Base-by-base conservation (phyloP, 176 grass and related monocot genomes). In the Bonia amplexicaulis region DNA sequence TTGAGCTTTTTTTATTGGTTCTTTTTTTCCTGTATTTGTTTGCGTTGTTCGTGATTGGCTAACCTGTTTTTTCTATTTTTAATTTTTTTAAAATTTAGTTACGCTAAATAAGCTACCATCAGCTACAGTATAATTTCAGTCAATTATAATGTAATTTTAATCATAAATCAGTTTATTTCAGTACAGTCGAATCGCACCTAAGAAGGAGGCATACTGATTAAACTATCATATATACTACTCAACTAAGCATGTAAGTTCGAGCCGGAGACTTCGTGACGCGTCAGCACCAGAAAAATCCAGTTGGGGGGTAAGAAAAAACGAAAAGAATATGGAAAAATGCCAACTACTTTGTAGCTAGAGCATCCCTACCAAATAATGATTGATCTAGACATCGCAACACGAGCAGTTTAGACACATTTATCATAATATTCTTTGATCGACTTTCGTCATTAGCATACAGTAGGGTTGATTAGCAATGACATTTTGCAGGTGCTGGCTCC, bases 341-440 rank as follows among this genome's bases (percentile, higher is more conserved):
- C 77, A 92, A 74, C 86, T 23, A 91, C 66, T 81, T 71, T 59
- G 41, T 78, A 80, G 84, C 89, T 87, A 87, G 40, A 74, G 66
- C 74, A 72, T 85, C 82, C 78, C 81, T 88, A 73, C 55, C 67
- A 8, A 37, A 88, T 69, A 72, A 70, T 87, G 80, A 84, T 90
- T 90, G 89, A 87, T 84, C 74, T 70, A 69, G 89, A 90, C 89
- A n/a, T 90, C 80, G 44, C 89, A 87, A 87, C 89, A 69, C 80
- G 23, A 63, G 60, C 64, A 87, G 82, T 40, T 81, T 37, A 26
- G n/a, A 40, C 19, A 58, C 53, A 35, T 77, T 83, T 59, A 16
- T 86, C 83, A 7, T 58, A 12, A 65, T 62, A 86, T 58, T 73
- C 47, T 78, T 14, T 6, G 46, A 63, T 64, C 35, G 14, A 13